Evolutionary conservation across 257 asterid genomes (phyloP).

Genomic region (Coffea canephora): DNA sequence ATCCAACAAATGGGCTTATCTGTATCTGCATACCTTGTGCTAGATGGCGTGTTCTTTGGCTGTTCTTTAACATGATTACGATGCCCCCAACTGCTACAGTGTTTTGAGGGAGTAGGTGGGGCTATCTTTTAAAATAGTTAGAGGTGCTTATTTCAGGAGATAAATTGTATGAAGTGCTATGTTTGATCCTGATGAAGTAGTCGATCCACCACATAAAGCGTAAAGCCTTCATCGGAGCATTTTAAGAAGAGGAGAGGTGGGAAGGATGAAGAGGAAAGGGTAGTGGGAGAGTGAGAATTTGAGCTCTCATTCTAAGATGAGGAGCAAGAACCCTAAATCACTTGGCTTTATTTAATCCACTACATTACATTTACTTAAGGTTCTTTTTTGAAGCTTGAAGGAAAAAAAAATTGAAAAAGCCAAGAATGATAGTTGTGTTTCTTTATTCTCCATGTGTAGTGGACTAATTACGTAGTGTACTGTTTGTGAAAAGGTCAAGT

Average conservation of each 20-base stretch:
- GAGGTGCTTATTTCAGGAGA: neutral
- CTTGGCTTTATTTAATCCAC: no score
- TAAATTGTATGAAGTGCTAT: neutral
- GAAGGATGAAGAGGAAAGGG: neutral
- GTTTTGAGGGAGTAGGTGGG: neutral
- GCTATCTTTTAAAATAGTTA: neutral
- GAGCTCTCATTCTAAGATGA: neutral
- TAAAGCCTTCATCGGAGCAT: no score
- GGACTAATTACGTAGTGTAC: neutral
- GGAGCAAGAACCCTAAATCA: neutral
- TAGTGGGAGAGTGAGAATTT: neutral
- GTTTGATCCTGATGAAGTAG: no score
- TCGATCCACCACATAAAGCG: no score
- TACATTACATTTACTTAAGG: no score
- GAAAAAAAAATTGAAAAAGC: neutral
- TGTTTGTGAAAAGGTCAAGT: slow-evolving; percentile 10
- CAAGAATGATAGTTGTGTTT: neutral
- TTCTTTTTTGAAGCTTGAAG: no score
- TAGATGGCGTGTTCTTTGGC: neutral
- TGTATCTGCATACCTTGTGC: neutral
- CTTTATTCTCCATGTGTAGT: neutral
- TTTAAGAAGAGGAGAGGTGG: neutral
- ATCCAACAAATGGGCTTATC: neutral
- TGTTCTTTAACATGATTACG: neutral
- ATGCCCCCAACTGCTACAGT: no score